A percentile compares a stretch with the other conserved stretches of the same genome.
These are phyloP conservation scores for Leishmania gerbilli DNA, from an alignment of 208 protist genomes.

Conservation along the genomic window DNA sequence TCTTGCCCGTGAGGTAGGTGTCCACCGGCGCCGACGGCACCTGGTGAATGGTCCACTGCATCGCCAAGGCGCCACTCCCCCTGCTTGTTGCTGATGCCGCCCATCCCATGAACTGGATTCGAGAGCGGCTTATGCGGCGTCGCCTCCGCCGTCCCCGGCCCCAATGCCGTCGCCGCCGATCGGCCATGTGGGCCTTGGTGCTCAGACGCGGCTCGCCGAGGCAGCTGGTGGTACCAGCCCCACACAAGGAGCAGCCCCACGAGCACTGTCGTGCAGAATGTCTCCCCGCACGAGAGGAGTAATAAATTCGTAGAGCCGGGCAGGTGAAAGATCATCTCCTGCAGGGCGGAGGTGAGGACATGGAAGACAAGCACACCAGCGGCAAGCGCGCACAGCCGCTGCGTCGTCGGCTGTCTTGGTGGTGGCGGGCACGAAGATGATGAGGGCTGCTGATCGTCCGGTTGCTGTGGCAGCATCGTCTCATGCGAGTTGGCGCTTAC, in stretches of 20 bases:
- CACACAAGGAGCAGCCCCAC: slow-evolving; percentile 24
- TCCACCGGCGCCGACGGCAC: background rate
- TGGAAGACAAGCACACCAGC: slow-evolving; percentile 45
- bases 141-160: background rate
- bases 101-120: background rate
- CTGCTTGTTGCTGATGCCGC: background rate
- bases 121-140: background rate
- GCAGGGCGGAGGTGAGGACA: slow-evolving; percentile 40
- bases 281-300: slow-evolving; percentile 46
- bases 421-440: background rate
- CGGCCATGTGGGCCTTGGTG: background rate
- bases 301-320: slow-evolving; percentile 51
- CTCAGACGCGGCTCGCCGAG: background rate
- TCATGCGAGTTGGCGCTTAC: background rate
- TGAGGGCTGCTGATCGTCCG: background rate
- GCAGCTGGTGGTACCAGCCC: background rate
- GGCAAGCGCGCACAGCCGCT: slow-evolving; percentile 33
- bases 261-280: slow-evolving; percentile 34
- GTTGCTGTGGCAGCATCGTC: background rate
- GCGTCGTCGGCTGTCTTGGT: slow-evolving; percentile 8
- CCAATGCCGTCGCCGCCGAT: background rate
- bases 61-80: background rate
- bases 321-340: slow-evolving; percentile 64
- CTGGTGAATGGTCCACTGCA: background rate
- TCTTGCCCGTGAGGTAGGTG: background rate